Conservation (phyloP, 805 yeast genomes). For the Yamadazyma philogaea region DNA sequence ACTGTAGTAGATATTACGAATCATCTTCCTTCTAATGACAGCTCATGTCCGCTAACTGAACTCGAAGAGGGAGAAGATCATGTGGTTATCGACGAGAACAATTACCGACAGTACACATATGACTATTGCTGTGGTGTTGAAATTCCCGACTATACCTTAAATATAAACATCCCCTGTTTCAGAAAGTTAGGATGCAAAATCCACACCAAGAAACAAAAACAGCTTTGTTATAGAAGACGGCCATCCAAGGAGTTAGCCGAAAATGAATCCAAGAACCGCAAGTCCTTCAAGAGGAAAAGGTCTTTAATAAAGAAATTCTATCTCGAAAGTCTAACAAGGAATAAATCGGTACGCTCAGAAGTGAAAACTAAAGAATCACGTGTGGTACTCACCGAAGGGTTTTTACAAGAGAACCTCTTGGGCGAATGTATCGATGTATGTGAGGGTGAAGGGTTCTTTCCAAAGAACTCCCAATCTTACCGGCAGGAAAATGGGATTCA, state of each 20-base stretch:
- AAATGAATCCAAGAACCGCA: background rate
- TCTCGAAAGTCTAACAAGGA: background rate
- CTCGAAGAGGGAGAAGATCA: background rate
- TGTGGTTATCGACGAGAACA: background rate
- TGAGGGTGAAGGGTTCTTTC: background rate
- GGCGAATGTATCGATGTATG: background rate
- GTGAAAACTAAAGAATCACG: background rate
- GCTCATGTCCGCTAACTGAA: background rate
- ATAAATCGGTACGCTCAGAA: background rate
- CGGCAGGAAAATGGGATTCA: background rate
- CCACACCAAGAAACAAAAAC: slow-evolving; percentile 1
- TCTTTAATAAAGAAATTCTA: background rate
- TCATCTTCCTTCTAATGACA: background rate
- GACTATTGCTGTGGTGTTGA: slow-evolving; percentile 17
- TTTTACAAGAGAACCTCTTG: background rate
- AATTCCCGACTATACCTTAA: background rate
- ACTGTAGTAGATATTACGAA: background rate
- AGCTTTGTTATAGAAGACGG: background rate
- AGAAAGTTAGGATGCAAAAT: slow-evolving; percentile 2
- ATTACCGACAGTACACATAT: slow-evolving; percentile 5
- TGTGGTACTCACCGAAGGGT: background rate
- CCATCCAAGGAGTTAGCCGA: background rate
- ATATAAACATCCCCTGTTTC: background rate
- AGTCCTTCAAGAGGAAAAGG: slow-evolving; percentile 7
- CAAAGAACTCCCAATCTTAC: background rate